Evolutionary conservation across 2,329 filamentous ascomycete species (phyloP), one percentile per base, ranked within the genome.

Genomic region (Byssochlamys sp.): DNA sequence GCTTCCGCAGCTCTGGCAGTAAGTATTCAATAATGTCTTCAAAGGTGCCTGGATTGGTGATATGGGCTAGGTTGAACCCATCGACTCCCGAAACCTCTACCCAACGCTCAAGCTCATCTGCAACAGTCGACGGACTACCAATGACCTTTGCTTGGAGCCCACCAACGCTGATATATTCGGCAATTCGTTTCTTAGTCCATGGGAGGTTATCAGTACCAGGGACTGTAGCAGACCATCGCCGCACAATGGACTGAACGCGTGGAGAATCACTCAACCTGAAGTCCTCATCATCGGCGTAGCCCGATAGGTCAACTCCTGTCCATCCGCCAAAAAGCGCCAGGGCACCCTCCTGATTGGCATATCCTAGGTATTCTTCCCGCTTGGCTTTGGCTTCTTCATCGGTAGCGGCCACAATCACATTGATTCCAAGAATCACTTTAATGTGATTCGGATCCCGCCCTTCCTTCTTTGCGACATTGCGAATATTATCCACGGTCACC

Each of bases 271-370:
- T 67, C 57, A 78, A 77, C 1, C 72, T 67, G 57, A 79, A 77
- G 53, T 79, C 75, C 49, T 77, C 72, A 28, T 78, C 75, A 52
- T 78, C 76, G 0, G 66, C 65, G 55, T 73, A 77, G 0, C 65
- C 66, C 1, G 71, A 72, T 1, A 79, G 65, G 62, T 79, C 77
- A 4, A 73, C 75, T 0, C 77, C 77, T 0, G 73, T 72, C 77
- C 77, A 79, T 0, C 77, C 77, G 2, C 77, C 77, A 57, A 79
- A 78, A 0, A 79, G 63, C 3, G 76, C 71, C n/a, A 76, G 69
- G 0, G 75, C 73, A 0, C 77, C 77, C 57, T 79, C 76, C 0
- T 69, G 65, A 57, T 78, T 75, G 1, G 71, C 76, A 52, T 77
- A 78, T n/a, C 67, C 65, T 27, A 74, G 65, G 25, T 76, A 62